Conservation (phyloP, 2,329 filamentous ascomycete species). For the Fusarium sp. region DNA sequence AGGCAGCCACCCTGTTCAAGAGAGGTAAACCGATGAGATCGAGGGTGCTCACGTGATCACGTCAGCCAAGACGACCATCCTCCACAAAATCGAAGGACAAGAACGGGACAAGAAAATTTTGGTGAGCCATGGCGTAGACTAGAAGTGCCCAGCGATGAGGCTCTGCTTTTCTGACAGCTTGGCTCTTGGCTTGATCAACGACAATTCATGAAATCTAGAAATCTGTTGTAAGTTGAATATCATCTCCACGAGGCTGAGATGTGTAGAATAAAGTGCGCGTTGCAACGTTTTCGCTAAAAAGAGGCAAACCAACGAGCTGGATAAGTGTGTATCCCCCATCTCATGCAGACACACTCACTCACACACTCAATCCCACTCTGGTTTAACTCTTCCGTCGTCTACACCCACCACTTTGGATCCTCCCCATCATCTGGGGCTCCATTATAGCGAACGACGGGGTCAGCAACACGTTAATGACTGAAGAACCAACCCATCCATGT, state of each 20-base stretch:
- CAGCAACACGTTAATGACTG: neutral
- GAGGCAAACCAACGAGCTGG: slow-evolving; percentile 1
- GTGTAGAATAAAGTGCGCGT: neutral
- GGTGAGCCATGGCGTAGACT: slow-evolving; percentile 4
- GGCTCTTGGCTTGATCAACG: slow-evolving; percentile 2
- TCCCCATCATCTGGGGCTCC: neutral
- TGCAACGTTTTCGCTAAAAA: neutral
- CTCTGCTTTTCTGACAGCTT: slow-evolving; percentile 18
- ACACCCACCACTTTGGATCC: neutral
- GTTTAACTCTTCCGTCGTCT: neutral
- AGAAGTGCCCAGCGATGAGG: slow-evolving; percentile 27
- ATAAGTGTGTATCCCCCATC: neutral
- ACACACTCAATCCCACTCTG: neutral
- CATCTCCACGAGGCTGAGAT: neutral
- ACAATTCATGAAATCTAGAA: neutral
- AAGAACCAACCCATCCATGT: slow-evolving; percentile 12
- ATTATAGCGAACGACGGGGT: neutral
- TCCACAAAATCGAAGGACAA: neutral
- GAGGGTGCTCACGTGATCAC: slow-evolving; percentile 7
- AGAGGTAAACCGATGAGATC: slow-evolving; percentile 14
- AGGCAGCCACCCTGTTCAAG: neutral
- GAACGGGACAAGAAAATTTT: neutral
- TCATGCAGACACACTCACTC: neutral
- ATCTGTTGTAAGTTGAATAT: neutral
- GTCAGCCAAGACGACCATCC: neutral